Conservation (phyloP, 169 alveolate species). For the Cryptosporidium parvum region DNA sequence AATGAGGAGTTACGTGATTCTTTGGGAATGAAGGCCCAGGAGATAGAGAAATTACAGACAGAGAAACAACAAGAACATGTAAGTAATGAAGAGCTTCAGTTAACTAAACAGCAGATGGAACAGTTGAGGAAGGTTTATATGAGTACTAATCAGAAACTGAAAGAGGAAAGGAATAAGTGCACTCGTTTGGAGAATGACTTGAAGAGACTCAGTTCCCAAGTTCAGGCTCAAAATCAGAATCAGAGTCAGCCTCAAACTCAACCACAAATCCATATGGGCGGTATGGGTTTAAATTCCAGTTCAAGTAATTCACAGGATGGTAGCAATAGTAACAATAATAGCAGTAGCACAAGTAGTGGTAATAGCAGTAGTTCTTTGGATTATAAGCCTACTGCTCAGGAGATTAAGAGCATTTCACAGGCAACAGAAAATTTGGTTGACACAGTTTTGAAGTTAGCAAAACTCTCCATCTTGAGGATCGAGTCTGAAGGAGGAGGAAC, state of each 20-base stretch:
- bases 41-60: constrained; percentile 16
- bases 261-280: neutral
- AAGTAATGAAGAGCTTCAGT: constrained; percentile 48
- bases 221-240: neutral
- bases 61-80: constrained; percentile 57
- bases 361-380: neutral
- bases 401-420: constrained; percentile 40
- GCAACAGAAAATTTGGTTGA: constrained; percentile 42
- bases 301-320: constrained; percentile 2
- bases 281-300: constrained; percentile 5
- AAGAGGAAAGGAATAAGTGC: constrained; percentile 55
- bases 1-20: constrained; percentile 18
- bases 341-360: neutral
- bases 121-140: constrained; percentile 70
- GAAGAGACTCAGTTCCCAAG: constrained; percentile 10
- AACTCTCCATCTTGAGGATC: constrained; percentile 21
- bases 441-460: constrained; percentile 42
- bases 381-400: constrained; percentile 18
- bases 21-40: constrained; percentile 2
- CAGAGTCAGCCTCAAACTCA: constrained; percentile 1
- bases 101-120: constrained; percentile 67
- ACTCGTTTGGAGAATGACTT: constrained; percentile 56
- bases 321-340: neutral
- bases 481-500: constrained; percentile 10
- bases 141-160: constrained; percentile 70